Base-by-base conservation (phyloP, 208 protist genomes). In the Leishmania aethiopica region DNA sequence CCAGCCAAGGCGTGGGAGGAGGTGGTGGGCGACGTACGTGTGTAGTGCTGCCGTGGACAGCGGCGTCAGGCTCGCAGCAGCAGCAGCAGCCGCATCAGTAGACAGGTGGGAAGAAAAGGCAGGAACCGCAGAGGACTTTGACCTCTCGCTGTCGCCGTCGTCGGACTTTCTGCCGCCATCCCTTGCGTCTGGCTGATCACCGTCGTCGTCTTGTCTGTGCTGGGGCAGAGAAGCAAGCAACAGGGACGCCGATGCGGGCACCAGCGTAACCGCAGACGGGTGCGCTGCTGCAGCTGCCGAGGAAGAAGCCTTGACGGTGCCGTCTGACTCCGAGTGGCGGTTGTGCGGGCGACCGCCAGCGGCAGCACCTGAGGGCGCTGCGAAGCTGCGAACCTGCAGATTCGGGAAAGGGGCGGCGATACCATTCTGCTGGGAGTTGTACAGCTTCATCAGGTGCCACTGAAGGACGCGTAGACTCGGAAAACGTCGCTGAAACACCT, bases 1-100 rank as follows among this genome's bases (percentile, higher is more conserved):
- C 83, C 83, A 86, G 49, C 83, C 83, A 51, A 86, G 72, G 64
- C 83, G 83, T 1, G 78, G 83, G 19, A 86, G 75, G 42, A 86
- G 67, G 45, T 77, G 69, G 28, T 76, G 47, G 35, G 80, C 67
- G 1, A 83, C 83, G 75, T 86, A 83, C 35, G 22, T 25, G 22
- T 77, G 83, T 28, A 86, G 75, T 51, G n/a, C 53, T 62, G 74
- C 49, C 47, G 77, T 80, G 5, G 83, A 47, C 8, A 83, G 69
- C 75, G 62, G 45, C 57, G 75, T 62, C 40, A 53, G 35, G 40
- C 32, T 47, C 53, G 32, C 53, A 11, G 53, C 35, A 32, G 53
- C 75, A 49, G 25, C 57, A n/a, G 59, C 59, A 49, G 25, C 40
- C 11, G 28, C 28, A 55, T 49, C 75, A 4, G 47, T 37, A 64